These are phyloP conservation scores for Cercospora sp. DNA, from an alignment of 2,329 filamentous ascomycete genomes.

Conservation along the genomic window DNA sequence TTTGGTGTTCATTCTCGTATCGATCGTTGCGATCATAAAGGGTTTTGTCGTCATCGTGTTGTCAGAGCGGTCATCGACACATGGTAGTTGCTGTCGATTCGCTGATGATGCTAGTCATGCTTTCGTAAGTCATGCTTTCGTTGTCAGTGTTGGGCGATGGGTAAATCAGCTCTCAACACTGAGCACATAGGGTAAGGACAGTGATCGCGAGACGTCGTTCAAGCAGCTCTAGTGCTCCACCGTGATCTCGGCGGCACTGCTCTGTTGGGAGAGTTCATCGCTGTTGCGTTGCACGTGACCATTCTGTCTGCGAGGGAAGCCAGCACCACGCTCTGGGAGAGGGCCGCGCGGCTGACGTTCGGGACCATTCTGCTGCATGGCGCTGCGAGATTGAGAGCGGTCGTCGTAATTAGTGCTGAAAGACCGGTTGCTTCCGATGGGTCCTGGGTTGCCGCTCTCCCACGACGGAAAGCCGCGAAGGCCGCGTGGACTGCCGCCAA, in stretches of 20 bases:
- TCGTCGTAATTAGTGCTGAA: conserved; percentile 61
- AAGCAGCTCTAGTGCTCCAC: conserved; percentile 54
- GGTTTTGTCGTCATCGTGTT: conserved; percentile 19
- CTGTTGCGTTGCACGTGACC: conserved; percentile 63
- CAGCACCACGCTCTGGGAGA: conserved; percentile 59
- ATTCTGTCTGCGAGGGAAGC: conserved; percentile 59
- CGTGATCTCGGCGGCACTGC: conserved; percentile 61
- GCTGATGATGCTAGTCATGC: conserved; percentile 27
- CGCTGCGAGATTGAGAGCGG: conserved; percentile 52
- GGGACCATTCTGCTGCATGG: conserved; percentile 45
- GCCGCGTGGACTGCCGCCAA: conserved; percentile 58
- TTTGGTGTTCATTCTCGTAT: conserved; percentile 25
- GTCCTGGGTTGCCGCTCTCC: conserved; percentile 58
- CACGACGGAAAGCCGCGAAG: conserved; percentile 62
- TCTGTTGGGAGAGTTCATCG: conserved; percentile 62
- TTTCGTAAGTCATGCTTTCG: conserved; percentile 25
- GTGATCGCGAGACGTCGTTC: conserved; percentile 3
- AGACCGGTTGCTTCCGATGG: conserved; percentile 64
- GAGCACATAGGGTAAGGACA: conserved; percentile 11
- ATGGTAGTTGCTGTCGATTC: conserved; percentile 17
- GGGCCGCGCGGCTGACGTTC: conserved; percentile 64
- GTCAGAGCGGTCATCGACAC: conserved; percentile 21
- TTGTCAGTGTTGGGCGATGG: conserved; percentile 4
- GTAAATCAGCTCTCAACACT: not conserved
- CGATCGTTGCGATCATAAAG: conserved; percentile 27